Base-by-base conservation (phyloP, 2,329 filamentous ascomycete species). In the Epichloe glyceriae region DNA sequence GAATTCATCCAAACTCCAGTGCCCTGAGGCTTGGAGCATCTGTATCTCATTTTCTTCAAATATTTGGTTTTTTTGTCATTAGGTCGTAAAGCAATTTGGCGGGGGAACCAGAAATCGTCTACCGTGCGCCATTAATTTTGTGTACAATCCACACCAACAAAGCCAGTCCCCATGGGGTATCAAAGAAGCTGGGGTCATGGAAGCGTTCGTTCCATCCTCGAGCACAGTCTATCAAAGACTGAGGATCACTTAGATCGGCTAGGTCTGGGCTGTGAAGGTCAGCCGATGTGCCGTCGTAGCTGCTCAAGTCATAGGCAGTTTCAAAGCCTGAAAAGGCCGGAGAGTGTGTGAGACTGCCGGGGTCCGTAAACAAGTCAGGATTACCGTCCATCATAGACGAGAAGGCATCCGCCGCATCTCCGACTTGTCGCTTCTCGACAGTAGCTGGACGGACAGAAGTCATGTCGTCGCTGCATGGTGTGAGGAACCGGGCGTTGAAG, bases 401-500 rank as follows among this genome's bases (percentile, higher is more conserved):
- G 19, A 55, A 55, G 26, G 51, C 47, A 17, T 47, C 46, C 3
- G 17, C 30, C 14, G 49, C 42, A 10, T 50, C 48, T 33, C 52
- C 45, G 47, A 34, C 42, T 30, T 49, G 45, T 20, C 57, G 48
- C 15, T 60, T 60, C 51, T 65, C 63, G 20, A 66, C 53, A 6
- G 57, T 59, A 15, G 58, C 58, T 22, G 64, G 60, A 33, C 62
- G 59, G 19, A 64, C 55, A 8, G 57, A 55, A n/a, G 61, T 53
- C 63, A 66, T 64, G 56, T 78, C 75, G 51, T 80, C 76, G 62
- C 75, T 78, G 62, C 70, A 74, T 1, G 76, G 76, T 0, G 76
- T 79, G 52, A 78, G 70, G 30, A 78, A 69, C 12, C 72, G 65
- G 52, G 64, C 56, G 15, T 62, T 62, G 38, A 68, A 64, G 47